phyloP scores from a whole-genome alignment of 129 eudicot genomes.

The Dittrichia graveolens region DNA sequence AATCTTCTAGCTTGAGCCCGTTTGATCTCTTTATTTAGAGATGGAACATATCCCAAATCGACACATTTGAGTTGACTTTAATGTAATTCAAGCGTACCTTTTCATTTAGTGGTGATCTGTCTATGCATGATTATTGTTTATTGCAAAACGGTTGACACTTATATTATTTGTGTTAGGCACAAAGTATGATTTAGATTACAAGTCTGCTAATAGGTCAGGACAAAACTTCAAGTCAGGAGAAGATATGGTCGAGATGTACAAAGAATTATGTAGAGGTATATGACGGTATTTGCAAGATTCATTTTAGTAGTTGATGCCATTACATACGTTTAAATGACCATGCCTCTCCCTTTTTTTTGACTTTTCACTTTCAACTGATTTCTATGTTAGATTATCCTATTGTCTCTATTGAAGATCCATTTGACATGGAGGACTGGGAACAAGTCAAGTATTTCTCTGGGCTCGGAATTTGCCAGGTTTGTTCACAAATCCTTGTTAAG shows the following conservation, averaged over 20 bases:
- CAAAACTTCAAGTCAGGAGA: conserved; percentile 94
- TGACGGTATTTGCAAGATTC: conserved; percentile 15
- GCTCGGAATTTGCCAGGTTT: conserved; percentile 91
- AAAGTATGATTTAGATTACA: conserved; percentile 89
- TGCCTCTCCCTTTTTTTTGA: conserved; percentile 6
- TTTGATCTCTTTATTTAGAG: too few species aligned
- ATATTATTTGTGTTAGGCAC: conserved; percentile 56
- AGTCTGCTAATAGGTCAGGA: conserved; percentile 77
- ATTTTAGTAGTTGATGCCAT: background rate
- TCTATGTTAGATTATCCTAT: conserved; percentile 81
- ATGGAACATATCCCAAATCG: too few species aligned
- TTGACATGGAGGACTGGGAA: conserved; percentile 99
- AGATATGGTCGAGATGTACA: conserved; percentile 92
- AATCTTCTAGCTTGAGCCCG: too few species aligned
- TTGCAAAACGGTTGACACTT: conserved; percentile 20
- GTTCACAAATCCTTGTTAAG: conserved; percentile 22
- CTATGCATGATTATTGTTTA: conserved; percentile 17
- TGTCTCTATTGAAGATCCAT: conserved; percentile 96
- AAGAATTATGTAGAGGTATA: conserved; percentile 81
- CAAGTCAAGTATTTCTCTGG: conserved; percentile 63
- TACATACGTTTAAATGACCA: background rate
- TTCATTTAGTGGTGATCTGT: conserved; percentile 3
- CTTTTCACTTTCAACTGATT: background rate
- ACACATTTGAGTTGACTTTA: background rate
- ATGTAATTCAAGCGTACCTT: background rate